Percentiles rank a stretch among this genome's conserved stretches.
These are phyloP conservation scores for Ilex aquifolium DNA, from an alignment of 257 asterid genomes.

Conservation along the genomic window DNA sequence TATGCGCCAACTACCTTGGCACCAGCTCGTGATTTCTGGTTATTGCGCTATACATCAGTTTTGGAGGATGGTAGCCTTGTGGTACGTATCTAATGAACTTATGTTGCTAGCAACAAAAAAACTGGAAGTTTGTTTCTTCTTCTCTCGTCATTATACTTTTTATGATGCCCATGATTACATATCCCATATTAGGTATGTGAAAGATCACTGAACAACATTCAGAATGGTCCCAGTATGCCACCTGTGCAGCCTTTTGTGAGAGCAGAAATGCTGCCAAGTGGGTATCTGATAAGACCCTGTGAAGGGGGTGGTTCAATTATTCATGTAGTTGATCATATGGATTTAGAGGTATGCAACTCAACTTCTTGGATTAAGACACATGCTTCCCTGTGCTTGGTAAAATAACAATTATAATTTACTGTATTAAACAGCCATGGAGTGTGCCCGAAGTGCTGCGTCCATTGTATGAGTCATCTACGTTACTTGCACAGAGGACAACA, in stretches of 20 bases:
- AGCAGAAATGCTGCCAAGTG: conserved; percentile 89
- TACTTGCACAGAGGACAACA: conserved; percentile 88
- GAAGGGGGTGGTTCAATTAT: conserved; percentile 98
- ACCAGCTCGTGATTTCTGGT: conserved; percentile 97
- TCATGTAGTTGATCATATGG: conserved; percentile 88
- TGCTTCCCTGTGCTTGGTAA: conserved; percentile 3
- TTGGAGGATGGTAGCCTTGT: conserved; percentile 99
- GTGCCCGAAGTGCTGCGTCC: conserved; percentile 97
- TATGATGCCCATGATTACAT: neutral
- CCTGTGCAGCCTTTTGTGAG: conserved; percentile 79
- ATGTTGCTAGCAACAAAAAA: neutral
- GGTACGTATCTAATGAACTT: conserved; percentile 28
- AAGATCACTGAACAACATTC: conserved; percentile 92
- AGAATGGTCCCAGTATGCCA: conserved; percentile 95
- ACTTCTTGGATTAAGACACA: neutral
- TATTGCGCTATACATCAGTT: conserved; percentile 83
- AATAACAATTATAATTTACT: neutral
- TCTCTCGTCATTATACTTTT: neutral
- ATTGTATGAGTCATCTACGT: conserved; percentile 74
- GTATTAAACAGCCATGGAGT: conserved; percentile 76
- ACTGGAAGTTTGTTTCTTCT: neutral
- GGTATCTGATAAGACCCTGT: conserved; percentile 90
- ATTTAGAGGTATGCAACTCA: conserved; percentile 58
- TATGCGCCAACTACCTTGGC: conserved; percentile 92
- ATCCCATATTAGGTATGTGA: conserved; percentile 60